Conservation (phyloP, 2,329 filamentous ascomycete species). For the Pseudocercospora ulei region DNA sequence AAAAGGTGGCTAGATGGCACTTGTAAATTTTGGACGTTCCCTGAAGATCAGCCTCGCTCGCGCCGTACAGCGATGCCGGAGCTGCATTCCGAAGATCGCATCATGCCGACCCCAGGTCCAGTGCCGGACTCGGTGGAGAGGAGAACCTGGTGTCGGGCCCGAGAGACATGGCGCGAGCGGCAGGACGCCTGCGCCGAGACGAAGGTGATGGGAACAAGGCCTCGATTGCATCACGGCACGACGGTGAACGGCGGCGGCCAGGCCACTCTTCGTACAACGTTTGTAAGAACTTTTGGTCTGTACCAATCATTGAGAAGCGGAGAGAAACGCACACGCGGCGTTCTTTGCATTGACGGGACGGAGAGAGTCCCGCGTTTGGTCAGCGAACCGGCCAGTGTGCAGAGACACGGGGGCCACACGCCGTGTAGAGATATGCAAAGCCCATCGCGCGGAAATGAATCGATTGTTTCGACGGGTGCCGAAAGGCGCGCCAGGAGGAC, state of each 20-base stretch:
- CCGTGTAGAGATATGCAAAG: conserved; percentile 5
- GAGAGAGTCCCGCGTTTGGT: conserved; percentile 5
- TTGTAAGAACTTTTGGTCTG: conserved; percentile 1
- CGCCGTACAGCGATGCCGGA: too few relatives aligned
- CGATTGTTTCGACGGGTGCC: conserved; percentile 3
- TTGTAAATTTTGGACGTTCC: background rate
- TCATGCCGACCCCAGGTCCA: too few relatives aligned
- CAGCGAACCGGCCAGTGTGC: conserved; percentile 4
- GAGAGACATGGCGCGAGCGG: too few relatives aligned
- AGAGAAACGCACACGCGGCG: conserved; percentile 1
- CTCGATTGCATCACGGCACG: too few relatives aligned
- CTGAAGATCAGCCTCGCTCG: too few relatives aligned
- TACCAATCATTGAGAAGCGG: conserved; percentile 1
- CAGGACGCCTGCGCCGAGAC: too few relatives aligned
- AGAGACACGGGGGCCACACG: conserved; percentile 2
- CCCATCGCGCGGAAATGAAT: conserved; percentile 5
- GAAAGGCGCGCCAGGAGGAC: background rate
- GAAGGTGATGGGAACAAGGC: too few relatives aligned
- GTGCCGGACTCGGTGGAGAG: too few relatives aligned
- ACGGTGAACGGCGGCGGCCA: background rate
- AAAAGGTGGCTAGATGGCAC: conserved; percentile 36
- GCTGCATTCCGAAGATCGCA: too few relatives aligned
- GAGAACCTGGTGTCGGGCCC: too few relatives aligned
- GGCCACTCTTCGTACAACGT: conserved; percentile 1
- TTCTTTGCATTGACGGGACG: conserved; percentile 4